Base-by-base conservation (phyloP, 768 basidiomycete genomes). In the Leccinellum albellum region DNA sequence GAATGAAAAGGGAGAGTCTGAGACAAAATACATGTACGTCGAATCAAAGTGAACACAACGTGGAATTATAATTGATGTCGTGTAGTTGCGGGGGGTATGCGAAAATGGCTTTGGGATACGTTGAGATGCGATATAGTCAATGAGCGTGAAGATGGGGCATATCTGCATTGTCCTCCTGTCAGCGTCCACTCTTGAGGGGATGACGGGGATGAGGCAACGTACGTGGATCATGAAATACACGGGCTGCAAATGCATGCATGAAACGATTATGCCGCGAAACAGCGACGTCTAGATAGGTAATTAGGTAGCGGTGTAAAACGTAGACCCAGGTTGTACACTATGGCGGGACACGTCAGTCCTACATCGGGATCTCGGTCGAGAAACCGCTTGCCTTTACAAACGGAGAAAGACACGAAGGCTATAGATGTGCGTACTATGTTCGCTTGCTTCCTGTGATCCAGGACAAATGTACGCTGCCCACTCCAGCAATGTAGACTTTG, bases 391-490 rank as follows among this genome's bases (percentile, higher is more conserved):
- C 70, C 66, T 68, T 67, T 62, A 67, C 68, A 72, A 55, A 64
- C 40, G 57, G 37, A 58, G 23, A 51, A 49, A 53, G 52, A 48
- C 8, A 53, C 42, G 33, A 50, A n/a, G 7, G 42, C 12, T 29
- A 44, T 2, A 37, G 24, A 15, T 14, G 28, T 44, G 24, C 31
- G 56, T 54, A 50, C 21, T 69, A 72, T 53, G 63, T 72, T 55
- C 74, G 75, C 58, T 68, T 74, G 64, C 79, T 79, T 56, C 87
- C 86, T 12, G 81, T 76, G 56, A 75, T 81, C 88, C 89, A 91
- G 33, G 89, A 91, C 54, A 91, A 74, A 61, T 84, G 79, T 31
- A 91, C 89, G 68, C 88, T 89, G 59, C 89, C 89, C 9, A 87
- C 89, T 48, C 87, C 86, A 37, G 79, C 72, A 56, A 91, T 91